Percentiles rank a stretch among this genome's conserved stretches.
Conservation (phyloP, 2,329 filamentous ascomycete genomes). For the Hypoxylon sp. region DNA sequence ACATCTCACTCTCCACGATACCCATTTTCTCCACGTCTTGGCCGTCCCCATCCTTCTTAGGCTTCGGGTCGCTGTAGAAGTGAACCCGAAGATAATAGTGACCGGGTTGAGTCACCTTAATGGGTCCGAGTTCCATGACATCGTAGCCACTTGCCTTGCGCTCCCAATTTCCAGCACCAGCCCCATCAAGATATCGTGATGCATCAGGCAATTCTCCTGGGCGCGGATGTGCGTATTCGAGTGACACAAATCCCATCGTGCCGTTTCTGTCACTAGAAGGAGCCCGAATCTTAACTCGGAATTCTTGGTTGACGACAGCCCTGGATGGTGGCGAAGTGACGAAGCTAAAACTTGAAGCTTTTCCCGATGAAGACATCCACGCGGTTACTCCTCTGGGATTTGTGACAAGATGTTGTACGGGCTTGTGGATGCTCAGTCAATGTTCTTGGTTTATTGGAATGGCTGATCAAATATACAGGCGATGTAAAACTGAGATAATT, state of each 20-base stretch:
- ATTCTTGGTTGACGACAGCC: slow-evolving; percentile 17
- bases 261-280: slow-evolving; percentile 26
- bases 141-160: not conserved
- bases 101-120: slow-evolving; percentile 20
- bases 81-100: slow-evolving; percentile 26
- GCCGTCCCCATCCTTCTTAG: slow-evolving; percentile 10
- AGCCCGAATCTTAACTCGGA: slow-evolving; percentile 26
- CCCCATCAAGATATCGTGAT: slow-evolving; percentile 17
- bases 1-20: slow-evolving; percentile 25
- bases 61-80: slow-evolving; percentile 27
- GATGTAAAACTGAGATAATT: slow-evolving; percentile 1
- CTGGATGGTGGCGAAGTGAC: slow-evolving; percentile 20
- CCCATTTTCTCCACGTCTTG: slow-evolving; percentile 27
- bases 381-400: slow-evolving; percentile 4
- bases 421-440: not conserved
- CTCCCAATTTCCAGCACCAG: slow-evolving; percentile 26
- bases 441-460: slow-evolving; percentile 7
- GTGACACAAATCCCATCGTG: slow-evolving; percentile 23
- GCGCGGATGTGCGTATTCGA: slow-evolving; percentile 8
- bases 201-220: not conserved
- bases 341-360: slow-evolving; percentile 16
- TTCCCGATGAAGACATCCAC: slow-evolving; percentile 19
- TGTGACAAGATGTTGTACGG: not conserved
- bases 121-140: slow-evolving; percentile 24
- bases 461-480: not conserved